These are phyloP conservation scores for Candida sanyiensis DNA, from an alignment of 805 yeast species.

Conservation along the genomic window DNA sequence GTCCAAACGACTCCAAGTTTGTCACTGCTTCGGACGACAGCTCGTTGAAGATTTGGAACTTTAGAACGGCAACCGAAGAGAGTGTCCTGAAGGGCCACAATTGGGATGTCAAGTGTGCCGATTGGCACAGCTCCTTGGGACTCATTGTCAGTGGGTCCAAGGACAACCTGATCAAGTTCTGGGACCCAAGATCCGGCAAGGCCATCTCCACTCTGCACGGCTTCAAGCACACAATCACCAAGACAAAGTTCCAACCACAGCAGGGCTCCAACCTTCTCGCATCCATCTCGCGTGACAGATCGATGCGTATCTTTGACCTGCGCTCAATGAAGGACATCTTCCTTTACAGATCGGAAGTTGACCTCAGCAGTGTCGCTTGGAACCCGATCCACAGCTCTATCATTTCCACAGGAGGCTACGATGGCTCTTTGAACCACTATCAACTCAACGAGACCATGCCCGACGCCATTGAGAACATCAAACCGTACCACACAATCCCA, in stretches of 20 bases:
- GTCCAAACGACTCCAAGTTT: conserved; percentile 86
- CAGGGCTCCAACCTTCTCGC: conserved; percentile 68
- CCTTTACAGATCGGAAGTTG: conserved; percentile 76
- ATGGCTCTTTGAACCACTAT: conserved; percentile 81
- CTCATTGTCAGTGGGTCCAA: conserved; percentile 89
- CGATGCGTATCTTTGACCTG: conserved; percentile 82
- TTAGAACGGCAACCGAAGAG: conserved; percentile 82
- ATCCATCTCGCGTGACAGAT: conserved; percentile 82
- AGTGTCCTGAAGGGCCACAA: conserved; percentile 82
- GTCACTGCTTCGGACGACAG: conserved; percentile 95
- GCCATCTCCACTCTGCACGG: conserved; percentile 82
- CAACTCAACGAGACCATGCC: conserved; percentile 41
- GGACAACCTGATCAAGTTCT: conserved; percentile 84
- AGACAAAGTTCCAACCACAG: conserved; percentile 77
- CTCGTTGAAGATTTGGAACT: conserved; percentile 88
- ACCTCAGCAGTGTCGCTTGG: conserved; percentile 84
- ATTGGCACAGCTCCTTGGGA: conserved; percentile 92
- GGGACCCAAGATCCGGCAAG: conserved; percentile 88
- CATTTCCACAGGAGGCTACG: conserved; percentile 81
- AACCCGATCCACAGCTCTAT: conserved; percentile 81
- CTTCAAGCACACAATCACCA: conserved; percentile 89
- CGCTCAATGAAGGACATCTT: conserved; percentile 75
- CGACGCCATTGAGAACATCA: conserved; percentile 34
- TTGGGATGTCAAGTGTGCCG: conserved; percentile 97
- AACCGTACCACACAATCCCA: conserved; percentile 61